Evolutionary conservation across 345 rosid genomes (phyloP), one percentile per base, ranked within the genome.

Genomic region (Eutrema yunnanense): DNA sequence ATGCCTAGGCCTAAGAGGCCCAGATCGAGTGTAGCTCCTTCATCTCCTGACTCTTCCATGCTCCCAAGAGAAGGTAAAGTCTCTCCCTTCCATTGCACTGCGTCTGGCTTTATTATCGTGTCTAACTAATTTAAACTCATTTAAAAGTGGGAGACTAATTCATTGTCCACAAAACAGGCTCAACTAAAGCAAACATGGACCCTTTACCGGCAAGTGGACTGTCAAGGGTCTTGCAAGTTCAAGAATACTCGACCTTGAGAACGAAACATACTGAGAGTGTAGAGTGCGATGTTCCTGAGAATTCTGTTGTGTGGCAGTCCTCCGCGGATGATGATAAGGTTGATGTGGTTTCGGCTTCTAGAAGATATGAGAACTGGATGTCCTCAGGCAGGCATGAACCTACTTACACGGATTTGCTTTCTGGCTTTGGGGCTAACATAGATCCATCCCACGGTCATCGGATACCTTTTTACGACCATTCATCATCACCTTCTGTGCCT

Each of bases 221-320:
- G 66, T 79, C 95, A 30, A 90, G 85, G 87, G 88, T 84, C 88
- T 81, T 88, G 84, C 90, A 86, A 86, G 90, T 88, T 81, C 93
- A 85, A 85, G 94, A 88, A 82, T 80, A 75, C 62, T 26, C 85
- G 76, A 78, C 92, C 94, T 86, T 84, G 84, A 82, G 90, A 80
- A 79, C 86, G 65, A 88, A 81, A 64, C 81, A 73, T 75, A 44
- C 81, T 2, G 85, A 80, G 73, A 84, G 73, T 64, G 73, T 77
- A 2, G 92, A 82, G 55, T 75, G 78, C 67, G 92, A 85, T 29
- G 80, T 76, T 51, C 82, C 80, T 64, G 92, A 90, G 33, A 85
- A 82, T 73, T 70, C 89, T n/a, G 82, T 79, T 59, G 79, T 76
- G 27, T 84, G 88, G 90, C 84, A 78, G 49, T 77, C 87, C 69